A percentile compares a stretch with the other conserved stretches of the same genome.
Conservation (phyloP, 179 eudicot genomes). For the Vitellaria paradoxa region DNA sequence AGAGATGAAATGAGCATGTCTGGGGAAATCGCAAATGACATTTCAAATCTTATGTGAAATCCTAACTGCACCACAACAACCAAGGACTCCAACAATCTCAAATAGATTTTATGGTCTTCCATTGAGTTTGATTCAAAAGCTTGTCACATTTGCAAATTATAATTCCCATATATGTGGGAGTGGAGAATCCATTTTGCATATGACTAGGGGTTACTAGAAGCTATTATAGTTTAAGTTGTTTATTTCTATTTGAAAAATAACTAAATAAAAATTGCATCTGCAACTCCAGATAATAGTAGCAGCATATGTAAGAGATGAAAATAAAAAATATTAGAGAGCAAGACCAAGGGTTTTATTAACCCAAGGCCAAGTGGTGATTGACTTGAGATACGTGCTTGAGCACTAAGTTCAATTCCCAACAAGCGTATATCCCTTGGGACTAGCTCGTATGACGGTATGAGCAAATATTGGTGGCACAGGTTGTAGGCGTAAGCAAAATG, state of each 20-base stretch:
- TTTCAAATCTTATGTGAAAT: background rate
- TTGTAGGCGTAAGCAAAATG: no score
- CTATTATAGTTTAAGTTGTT: background rate
- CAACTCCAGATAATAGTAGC: background rate
- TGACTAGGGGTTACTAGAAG: background rate
- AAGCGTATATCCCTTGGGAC: no score
- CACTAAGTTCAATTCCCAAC: no score
- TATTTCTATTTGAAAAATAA: background rate
- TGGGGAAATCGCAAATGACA: background rate
- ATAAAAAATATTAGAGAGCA: background rate
- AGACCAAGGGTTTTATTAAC: no score
- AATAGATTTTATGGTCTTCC: background rate
- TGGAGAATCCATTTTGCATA: background rate
- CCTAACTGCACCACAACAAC: background rate
- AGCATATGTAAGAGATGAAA: background rate
- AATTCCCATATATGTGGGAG: background rate
- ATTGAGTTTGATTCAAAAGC: background rate
- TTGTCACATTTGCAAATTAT: background rate
- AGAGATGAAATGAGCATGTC: background rate
- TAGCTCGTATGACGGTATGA: no score
- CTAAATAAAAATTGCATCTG: background rate
- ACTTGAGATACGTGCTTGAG: no score
- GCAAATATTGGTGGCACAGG: no score
- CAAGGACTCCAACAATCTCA: background rate
- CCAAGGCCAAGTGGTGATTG: no score